phyloP scores from a whole-genome alignment of 2,329 filamentous ascomycete genomes.

The Verticillium albo-atrum region DNA sequence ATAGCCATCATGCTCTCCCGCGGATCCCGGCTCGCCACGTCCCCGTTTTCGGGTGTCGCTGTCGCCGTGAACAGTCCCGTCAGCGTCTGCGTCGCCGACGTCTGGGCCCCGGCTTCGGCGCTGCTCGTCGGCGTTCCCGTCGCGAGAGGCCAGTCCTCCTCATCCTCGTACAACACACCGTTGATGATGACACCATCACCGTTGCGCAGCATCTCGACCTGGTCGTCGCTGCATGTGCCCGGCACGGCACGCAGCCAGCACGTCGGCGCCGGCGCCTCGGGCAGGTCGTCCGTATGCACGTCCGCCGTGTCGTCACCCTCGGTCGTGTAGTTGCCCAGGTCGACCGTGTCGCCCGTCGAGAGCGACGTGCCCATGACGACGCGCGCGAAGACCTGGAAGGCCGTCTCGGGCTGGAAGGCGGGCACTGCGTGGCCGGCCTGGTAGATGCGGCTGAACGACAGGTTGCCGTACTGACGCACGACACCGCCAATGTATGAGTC shows the following conservation, averaged over 20 bases:
- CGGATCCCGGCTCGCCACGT: background rate
- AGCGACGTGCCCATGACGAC: slow-evolving; percentile 53
- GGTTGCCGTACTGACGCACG: slow-evolving; percentile 73
- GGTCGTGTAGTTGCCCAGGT: slow-evolving; percentile 49
- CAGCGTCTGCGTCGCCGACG: slow-evolving; percentile 29
- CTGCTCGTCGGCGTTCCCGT: slow-evolving; percentile 17
- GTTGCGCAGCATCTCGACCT: slow-evolving; percentile 39
- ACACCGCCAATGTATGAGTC: slow-evolving; percentile 64
- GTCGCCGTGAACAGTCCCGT: slow-evolving; percentile 4
- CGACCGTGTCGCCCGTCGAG: slow-evolving; percentile 47
- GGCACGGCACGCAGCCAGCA: slow-evolving; percentile 56
- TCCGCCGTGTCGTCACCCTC: slow-evolving; percentile 50
- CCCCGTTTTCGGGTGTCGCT: background rate
- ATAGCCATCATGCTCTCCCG: slow-evolving; percentile 9
- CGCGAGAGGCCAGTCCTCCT: slow-evolving; percentile 36
- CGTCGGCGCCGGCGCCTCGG: slow-evolving; percentile 41
- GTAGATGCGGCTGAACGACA: slow-evolving; percentile 63
- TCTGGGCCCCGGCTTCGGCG: slow-evolving; percentile 16
- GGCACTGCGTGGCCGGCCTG: slow-evolving; percentile 62
- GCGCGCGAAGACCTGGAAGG: slow-evolving; percentile 56
- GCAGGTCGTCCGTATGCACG: slow-evolving; percentile 49
- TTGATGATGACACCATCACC: slow-evolving; percentile 55
- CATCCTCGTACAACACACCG: slow-evolving; percentile 47
- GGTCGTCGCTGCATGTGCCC: slow-evolving; percentile 47
- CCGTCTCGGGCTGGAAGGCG: slow-evolving; percentile 56